These are phyloP conservation scores for Phytophthora kernoviae DNA, from an alignment of 352 stramenopile species.

Conservation along the genomic window DNA sequence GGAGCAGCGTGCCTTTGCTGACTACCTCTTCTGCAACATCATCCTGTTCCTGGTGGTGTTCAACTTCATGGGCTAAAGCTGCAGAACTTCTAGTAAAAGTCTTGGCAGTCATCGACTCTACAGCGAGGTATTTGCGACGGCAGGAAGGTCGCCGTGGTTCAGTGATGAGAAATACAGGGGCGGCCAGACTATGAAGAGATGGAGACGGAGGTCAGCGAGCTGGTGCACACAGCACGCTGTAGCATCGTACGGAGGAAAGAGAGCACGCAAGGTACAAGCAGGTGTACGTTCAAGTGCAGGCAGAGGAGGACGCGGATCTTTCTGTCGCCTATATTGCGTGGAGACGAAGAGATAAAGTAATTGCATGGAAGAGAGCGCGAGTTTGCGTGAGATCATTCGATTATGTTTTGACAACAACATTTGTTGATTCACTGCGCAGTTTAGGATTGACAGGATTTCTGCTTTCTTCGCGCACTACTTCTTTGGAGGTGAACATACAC, in stretches of 20 bases:
- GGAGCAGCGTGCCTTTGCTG: conserved; percentile 87
- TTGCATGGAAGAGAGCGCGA: conserved; percentile 6
- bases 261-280: background rate
- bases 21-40: conserved; percentile 94
- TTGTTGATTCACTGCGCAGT: background rate
- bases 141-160: too few relatives aligned
- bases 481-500: conserved; percentile 13
- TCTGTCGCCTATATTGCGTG: background rate
- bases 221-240: background rate
- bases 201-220: background rate
- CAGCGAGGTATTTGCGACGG: too few relatives aligned
- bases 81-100: background rate
- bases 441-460: background rate
- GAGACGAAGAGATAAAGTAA: conserved; percentile 2
- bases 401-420: background rate
- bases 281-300: background rate
- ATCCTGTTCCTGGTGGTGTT: conserved; percentile 93
- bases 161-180: too few relatives aligned
- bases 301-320: background rate
- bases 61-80: conserved; percentile 92
- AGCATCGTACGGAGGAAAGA: background rate
- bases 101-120: background rate
- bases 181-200: too few relatives aligned
- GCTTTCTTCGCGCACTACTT: background rate
- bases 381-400: background rate